Base-by-base conservation (phyloP, 1,139 yeast species). In the Kodamaea ohmeri region DNA sequence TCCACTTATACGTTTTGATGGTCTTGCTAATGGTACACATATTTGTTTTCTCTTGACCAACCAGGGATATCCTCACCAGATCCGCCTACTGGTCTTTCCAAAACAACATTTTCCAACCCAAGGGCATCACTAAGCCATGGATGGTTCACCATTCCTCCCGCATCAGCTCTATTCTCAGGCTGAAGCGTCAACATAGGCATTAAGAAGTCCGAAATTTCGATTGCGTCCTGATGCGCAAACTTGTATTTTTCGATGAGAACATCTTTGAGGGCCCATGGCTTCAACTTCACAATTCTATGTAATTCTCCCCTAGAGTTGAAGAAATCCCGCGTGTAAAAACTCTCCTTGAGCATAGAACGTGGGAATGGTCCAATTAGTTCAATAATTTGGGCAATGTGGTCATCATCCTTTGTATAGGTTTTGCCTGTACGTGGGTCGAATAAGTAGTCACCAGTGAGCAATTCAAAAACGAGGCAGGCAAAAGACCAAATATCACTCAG, bases 1-100 rank as follows among this genome's bases (percentile, higher is more conserved):
- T 24, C 6, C 7, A 5, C 12, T n/a, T 13, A 6, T 11, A 7
- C 6, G 8, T 24, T 5, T 9, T 9, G 12, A 9, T 6, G 9
- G n/a, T n/a, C 33, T 25, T 12, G 16, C 25, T 32, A 38, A 28
- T 38, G 41, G 20, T 35, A 43, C 17, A 38, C 41, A 25, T 41
- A 39, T 35, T 44, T 44, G 24, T 38, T 41, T 28, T 71, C 77
- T 40, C 55, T 61, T 9, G 74, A 59, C 94, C 94, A 84, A 2
- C 92, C 94, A n/a, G 77, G 76, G 31, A 84, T 82, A 55, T 81
- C 90, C 44, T 76, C 83, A 19, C 90, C 90, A 3, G 76, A 57
- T 0, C 82, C 78, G 2, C 85, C 84, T 11, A 75, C 73, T 9
- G 81, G 60, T 20, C 62, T 48, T 32, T 50, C 53, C 33, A 71